phyloP scores from a whole-genome alignment of 1,139 yeast genomes.

The Pichia sp. region DNA sequence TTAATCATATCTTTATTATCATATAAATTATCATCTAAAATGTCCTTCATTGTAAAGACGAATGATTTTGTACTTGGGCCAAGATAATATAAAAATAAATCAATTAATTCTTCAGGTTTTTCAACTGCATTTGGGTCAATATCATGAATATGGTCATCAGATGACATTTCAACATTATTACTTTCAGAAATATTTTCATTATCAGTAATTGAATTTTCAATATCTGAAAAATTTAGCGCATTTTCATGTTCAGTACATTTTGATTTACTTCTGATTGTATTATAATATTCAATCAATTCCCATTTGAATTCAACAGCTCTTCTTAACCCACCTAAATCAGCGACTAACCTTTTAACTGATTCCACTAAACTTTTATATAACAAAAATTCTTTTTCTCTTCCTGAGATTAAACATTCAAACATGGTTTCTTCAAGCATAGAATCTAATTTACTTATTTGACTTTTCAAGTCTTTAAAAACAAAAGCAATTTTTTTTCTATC shows the following conservation, averaged over 20 bases:
- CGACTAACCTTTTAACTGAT: conserved; percentile 47
- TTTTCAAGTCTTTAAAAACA: conserved; percentile 11
- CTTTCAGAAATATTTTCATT: no score
- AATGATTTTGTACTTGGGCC: conserved; percentile 72
- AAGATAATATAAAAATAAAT: conserved; percentile 56
- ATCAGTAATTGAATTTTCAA: background rate
- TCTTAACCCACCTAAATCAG: conserved; percentile 61
- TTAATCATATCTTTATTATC: conserved; percentile 33
- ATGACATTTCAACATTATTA: no score
- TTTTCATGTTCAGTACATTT: background rate
- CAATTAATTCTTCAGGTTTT: conserved; percentile 48
- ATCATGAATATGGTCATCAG: conserved; percentile 18
- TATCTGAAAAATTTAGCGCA: background rate
- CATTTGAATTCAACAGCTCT: conserved; percentile 66
- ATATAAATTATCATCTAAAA: conserved; percentile 57
- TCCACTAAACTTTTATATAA: conserved; percentile 43
- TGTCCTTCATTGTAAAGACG: conserved; percentile 56
- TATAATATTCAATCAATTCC: conserved; percentile 34
- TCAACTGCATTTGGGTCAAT: conserved; percentile 29
- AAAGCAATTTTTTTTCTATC: conserved; percentile 4
- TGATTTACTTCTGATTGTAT: background rate
- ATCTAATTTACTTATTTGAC: conserved; percentile 29
- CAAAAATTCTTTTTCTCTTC: conserved; percentile 49
- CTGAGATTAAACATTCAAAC: conserved; percentile 51
- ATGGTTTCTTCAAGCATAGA: conserved; percentile 53